These are phyloP conservation scores for Cucurbita pepo DNA, from an alignment of 306 rosid species.

Conservation along the genomic window DNA sequence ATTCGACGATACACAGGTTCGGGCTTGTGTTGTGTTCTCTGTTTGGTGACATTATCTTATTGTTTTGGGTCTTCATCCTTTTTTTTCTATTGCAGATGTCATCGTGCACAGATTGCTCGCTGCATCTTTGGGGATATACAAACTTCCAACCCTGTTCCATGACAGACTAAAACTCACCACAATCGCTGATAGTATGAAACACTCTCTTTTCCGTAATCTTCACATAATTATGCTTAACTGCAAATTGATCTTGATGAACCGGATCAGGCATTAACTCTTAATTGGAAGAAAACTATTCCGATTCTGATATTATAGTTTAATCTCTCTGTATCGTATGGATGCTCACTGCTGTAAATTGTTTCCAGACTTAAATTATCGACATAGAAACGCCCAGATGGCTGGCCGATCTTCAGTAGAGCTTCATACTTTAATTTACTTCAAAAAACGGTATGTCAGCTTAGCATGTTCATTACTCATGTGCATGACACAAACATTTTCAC, in stretches of 20 bases:
- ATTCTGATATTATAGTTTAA: no score
- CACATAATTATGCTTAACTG: background rate
- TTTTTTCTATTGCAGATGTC: conserved; percentile 44
- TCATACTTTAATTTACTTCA: conserved; percentile 69
- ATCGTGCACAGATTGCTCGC: conserved; percentile 91
- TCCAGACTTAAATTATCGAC: conserved; percentile 89
- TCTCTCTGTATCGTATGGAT: background rate
- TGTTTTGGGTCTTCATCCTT: conserved; percentile 5
- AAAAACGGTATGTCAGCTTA: conserved; percentile 32
- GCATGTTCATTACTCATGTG: background rate
- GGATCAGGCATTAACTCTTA: background rate
- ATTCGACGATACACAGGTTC: conserved; percentile 94
- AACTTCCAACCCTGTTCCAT: conserved; percentile 63
- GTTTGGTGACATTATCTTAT: conserved; percentile 5
- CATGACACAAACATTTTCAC: background rate
- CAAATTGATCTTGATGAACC: background rate
- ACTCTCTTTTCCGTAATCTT: background rate
- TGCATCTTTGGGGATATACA: conserved; percentile 67
- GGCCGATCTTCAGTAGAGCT: conserved; percentile 91
- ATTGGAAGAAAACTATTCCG: background rate
- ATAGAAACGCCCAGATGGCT: conserved; percentile 95
- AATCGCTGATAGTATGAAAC: conserved; percentile 69
- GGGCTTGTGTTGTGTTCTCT: conserved; percentile 2
- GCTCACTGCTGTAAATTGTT: conserved; percentile 1
- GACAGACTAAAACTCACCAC: conserved; percentile 64